phyloP scores from a whole-genome alignment of 202 grass and related monocot species.

The Zoysia matrella region DNA sequence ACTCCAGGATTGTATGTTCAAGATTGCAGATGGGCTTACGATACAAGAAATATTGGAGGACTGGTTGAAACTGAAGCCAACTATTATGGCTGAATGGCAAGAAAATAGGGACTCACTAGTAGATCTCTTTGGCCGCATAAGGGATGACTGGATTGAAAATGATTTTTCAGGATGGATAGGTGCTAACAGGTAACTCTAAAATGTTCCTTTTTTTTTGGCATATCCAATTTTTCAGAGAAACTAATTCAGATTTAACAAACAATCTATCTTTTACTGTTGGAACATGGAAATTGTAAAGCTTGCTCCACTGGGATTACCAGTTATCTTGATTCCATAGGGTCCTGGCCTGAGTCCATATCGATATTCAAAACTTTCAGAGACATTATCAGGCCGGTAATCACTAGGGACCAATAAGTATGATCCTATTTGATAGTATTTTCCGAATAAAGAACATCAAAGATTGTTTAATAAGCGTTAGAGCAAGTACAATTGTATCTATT shows the following conservation, averaged over 20 bases:
- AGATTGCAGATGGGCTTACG: slow-evolving; percentile 88
- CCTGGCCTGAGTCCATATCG: neutral
- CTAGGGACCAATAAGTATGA: neutral
- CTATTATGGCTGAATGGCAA: slow-evolving; percentile 78
- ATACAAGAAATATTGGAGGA: slow-evolving; percentile 74
- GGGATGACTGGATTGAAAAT: slow-evolving; percentile 97
- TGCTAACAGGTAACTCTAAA: slow-evolving; percentile 72
- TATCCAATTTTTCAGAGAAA: slow-evolving; percentile 3
- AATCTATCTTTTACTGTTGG: neutral
- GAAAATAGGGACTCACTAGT: slow-evolving; percentile 80
- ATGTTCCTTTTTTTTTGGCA: neutral
- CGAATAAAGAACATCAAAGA: neutral
- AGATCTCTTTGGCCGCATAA: slow-evolving; percentile 79
- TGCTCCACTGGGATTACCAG: neutral
- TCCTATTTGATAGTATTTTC: neutral
- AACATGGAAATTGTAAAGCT: neutral
- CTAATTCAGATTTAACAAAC: slow-evolving; percentile 8
- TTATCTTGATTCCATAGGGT: neutral
- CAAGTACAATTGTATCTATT: neutral
- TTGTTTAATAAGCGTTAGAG: neutral
- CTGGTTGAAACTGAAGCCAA: slow-evolving; percentile 80
- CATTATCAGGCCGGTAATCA: no score
- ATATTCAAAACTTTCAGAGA: no score
- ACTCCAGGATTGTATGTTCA: slow-evolving; percentile 44
- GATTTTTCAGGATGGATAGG: slow-evolving; percentile 86